Base-by-base conservation (phyloP, 1,284 basidiomycete genomes). In the Athelia sp. region DNA sequence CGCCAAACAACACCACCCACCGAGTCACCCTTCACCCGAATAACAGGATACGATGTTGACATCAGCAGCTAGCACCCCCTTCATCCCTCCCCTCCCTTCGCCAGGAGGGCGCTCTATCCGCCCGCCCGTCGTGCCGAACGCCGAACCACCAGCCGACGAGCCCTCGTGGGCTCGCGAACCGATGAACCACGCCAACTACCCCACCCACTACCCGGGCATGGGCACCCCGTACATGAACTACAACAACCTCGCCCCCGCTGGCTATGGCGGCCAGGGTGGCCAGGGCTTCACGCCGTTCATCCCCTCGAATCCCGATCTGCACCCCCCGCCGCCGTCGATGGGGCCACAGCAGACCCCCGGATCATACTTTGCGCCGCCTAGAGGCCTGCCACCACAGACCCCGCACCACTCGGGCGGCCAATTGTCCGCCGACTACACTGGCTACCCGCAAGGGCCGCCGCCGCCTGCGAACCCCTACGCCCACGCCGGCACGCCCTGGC, bases 351-450 rank as follows among this genome's bases (percentile, higher is more conserved):
- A 40, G n/a, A 22, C 15, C n/a, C 43, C 43, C 18, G 18, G 43
- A n/a, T 44, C 24, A 44, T 44, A 26, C 23, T 44, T 26, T 23
- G n/a, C 18, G 10, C 10, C 43, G 8, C 24, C 43, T 4, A 4
- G 24, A 4, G 23, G 23, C 23, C 43, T 26, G 23, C 43, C 43
- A 6, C 36, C 36, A n/a, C 36, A 40, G 19, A 40, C 36, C 22
- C 43, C 43, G 8, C 21, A n/a, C 21, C 43, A 44, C 23, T 9
- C 10, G 9, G 23, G 23, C 24, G 23, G 23, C 22, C n/a, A 22
- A 21, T 21, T 44, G 4, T 44, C 43, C n/a, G 18, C 43, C 19
- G 43, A 44, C 23, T 44, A 44, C 23, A 44, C 43, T n/a, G 43
- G 43, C 23, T 44, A 23, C 23, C 43, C 36, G 10, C 36, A 40